These are phyloP conservation scores for Hypoxylon sp. DNA, from an alignment of 2,329 filamentous ascomycete species.

Conservation along the genomic window DNA sequence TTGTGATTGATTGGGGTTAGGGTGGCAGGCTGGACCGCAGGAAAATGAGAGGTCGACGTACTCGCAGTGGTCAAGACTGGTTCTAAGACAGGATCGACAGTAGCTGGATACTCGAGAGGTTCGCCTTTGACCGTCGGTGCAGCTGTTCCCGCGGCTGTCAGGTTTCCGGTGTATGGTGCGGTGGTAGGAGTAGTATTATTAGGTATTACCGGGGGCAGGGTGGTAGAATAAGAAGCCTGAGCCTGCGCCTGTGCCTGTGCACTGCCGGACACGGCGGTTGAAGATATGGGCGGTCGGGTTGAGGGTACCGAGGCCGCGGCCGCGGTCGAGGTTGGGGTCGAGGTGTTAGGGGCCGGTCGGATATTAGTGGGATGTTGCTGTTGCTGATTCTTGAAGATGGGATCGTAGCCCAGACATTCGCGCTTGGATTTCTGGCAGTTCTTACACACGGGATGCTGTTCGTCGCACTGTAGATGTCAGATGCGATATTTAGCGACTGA, in stretches of 20 bases:
- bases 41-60: constrained; percentile 53
- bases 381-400: constrained; percentile 80
- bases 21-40: constrained; percentile 47
- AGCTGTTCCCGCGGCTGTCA: constrained; percentile 52
- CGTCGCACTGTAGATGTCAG: constrained; percentile 81
- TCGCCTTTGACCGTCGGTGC: constrained; percentile 55
- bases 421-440: constrained; percentile 91
- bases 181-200: constrained; percentile 43
- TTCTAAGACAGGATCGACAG: constrained; percentile 77
- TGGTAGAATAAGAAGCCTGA: constrained; percentile 46
- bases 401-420: constrained; percentile 87
- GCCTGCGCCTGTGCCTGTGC: constrained; percentile 40
- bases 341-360: constrained; percentile 73
- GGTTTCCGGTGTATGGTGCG: constrained; percentile 50
- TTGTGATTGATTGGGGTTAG: constrained; percentile 46
- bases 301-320: constrained; percentile 48
- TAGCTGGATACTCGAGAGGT: constrained; percentile 67
- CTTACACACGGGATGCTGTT: constrained; percentile 91
- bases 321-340: constrained; percentile 45
- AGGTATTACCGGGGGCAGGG: constrained; percentile 48
- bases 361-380: constrained; percentile 73
- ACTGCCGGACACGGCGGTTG: constrained; percentile 41
- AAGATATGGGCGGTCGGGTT: constrained; percentile 44
- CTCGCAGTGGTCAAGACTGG: constrained; percentile 54
- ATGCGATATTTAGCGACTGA: constrained; percentile 23